phyloP scores from a whole-genome alignment of 331 rosid genomes.

The Rhamnella rubrinervis region DNA sequence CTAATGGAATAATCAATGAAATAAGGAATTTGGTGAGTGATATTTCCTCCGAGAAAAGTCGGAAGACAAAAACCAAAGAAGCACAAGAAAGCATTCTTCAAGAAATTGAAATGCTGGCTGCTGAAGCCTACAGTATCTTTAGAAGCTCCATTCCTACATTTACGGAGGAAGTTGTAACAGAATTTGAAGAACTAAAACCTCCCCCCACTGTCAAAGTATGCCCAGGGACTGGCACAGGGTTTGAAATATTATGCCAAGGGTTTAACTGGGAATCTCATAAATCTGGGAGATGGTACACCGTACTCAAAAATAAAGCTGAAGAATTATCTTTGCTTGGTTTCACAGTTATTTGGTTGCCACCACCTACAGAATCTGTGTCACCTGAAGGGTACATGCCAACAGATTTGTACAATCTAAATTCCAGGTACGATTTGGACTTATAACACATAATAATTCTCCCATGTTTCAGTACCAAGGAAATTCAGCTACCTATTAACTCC shows the following conservation, averaged over 20 bases:
- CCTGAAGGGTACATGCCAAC: slow-evolving; percentile 98
- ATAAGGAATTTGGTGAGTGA: slow-evolving; percentile 74
- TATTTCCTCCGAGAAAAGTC: slow-evolving; percentile 61
- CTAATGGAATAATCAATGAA: slow-evolving; percentile 70
- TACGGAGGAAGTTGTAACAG: slow-evolving; percentile 49
- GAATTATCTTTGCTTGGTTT: slow-evolving; percentile 75
- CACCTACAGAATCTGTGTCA: slow-evolving; percentile 95
- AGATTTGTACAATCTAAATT: slow-evolving; percentile 86
- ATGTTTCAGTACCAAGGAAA: not conserved
- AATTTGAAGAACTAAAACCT: slow-evolving; percentile 22
- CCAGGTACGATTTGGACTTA: slow-evolving; percentile 55
- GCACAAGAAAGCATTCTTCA: slow-evolving; percentile 83
- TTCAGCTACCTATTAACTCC: not conserved
- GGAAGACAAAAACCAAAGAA: slow-evolving; percentile 62
- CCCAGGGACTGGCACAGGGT: slow-evolving; percentile 86
- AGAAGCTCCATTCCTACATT: slow-evolving; percentile 65
- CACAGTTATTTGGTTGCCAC: slow-evolving; percentile 94
- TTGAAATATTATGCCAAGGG: slow-evolving; percentile 93
- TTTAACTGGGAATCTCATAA: slow-evolving; percentile 98
- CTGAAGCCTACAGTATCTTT: slow-evolving; percentile 93
- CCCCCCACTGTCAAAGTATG: slow-evolving; percentile 37
- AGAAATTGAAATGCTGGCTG: slow-evolving; percentile 91
- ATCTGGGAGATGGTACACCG: slow-evolving; percentile 88
- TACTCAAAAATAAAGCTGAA: slow-evolving; percentile 69
- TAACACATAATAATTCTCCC: not conserved